Evolutionary conservation across 169 alveolate genomes (phyloP).

Genomic region (Eimeria falciformis): DNA sequence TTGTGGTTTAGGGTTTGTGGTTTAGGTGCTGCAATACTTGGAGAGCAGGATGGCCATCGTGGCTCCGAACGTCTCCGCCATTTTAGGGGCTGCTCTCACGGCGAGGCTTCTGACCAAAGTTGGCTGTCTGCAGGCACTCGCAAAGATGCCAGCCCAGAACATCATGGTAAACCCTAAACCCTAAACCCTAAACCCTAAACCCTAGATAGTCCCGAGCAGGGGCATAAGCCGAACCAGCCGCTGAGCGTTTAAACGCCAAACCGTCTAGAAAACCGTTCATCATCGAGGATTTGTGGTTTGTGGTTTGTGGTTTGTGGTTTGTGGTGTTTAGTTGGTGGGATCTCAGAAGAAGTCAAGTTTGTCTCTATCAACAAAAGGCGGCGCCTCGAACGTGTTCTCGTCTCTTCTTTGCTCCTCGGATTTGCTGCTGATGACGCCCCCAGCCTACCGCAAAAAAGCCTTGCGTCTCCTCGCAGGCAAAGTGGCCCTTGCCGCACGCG

Average conservation of each 20-base stretch:
- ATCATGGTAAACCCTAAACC: slow-evolving; percentile 73
- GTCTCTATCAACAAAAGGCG: slow-evolving; percentile 43
- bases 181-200: not conserved
- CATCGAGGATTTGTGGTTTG: not conserved
- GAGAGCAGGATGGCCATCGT: slow-evolving; percentile 94
- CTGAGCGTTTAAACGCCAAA: no score
- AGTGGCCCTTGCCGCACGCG: not conserved
- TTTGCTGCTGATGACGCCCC: not conserved
- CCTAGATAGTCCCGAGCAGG: slow-evolving; percentile 5
- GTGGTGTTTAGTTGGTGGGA: not conserved
- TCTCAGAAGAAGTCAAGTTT: not conserved
- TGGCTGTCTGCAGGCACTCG: slow-evolving; percentile 94
- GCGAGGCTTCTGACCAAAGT: slow-evolving; percentile 97
- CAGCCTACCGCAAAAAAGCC: slow-evolving; percentile 2
- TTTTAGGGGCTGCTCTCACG: slow-evolving; percentile 97
- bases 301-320: not conserved
- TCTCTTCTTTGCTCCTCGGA: slow-evolving; percentile 45
- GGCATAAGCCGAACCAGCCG: no score
- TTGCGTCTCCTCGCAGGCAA: not conserved
- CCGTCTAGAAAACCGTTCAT: not conserved
- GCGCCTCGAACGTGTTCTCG: not conserved
- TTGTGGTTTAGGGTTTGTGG: not conserved
- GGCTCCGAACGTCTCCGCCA: slow-evolving; percentile 97
- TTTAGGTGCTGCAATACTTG: slow-evolving; percentile 82
- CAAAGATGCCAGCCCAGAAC: slow-evolving; percentile 94